Percentiles rank a stretch among this genome's conserved stretches.
Evolutionary conservation across 177 flowering plant species (phyloP).

Genomic region (Tripterygium wilfordii): DNA sequence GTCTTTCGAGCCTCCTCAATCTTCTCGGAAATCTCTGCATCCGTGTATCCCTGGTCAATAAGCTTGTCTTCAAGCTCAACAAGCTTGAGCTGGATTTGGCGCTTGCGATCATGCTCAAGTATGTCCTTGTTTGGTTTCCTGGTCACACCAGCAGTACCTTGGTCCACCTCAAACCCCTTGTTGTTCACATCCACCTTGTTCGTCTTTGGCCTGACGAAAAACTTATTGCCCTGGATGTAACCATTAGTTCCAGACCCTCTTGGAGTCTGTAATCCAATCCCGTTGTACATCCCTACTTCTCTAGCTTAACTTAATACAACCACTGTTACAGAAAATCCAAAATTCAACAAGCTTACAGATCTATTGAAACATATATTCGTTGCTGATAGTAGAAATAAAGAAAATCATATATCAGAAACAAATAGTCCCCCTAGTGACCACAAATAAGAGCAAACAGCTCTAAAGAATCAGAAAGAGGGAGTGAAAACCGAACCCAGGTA

Average conservation of each 20-base stretch:
- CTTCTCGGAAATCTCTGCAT: constrained; percentile 63
- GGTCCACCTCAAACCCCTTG: constrained; percentile 56
- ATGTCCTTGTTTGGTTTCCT: constrained; percentile 76
- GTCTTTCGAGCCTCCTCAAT: constrained; percentile 53
- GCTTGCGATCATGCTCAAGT: constrained; percentile 87
- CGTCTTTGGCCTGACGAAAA: constrained; percentile 47
- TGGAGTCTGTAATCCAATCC: constrained; percentile 66
- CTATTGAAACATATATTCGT: too few relatives aligned
- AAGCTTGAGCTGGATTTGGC: constrained; percentile 85
- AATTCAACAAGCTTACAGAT: too few relatives aligned
- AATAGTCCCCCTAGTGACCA: too few relatives aligned
- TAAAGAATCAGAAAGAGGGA: too few relatives aligned
- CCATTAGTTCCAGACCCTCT: constrained; percentile 83
- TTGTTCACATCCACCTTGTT: constrained; percentile 27
- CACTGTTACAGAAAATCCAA: too few relatives aligned
- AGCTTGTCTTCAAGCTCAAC: constrained; percentile 79
- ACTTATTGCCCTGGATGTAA: constrained; percentile 56
- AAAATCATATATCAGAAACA: too few relatives aligned
- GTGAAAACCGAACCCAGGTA: too few relatives aligned
- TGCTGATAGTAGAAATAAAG: too few relatives aligned
- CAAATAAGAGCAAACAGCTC: too few relatives aligned
- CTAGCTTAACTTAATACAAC: too few relatives aligned
- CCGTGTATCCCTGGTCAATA: constrained; percentile 80
- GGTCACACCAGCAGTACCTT: constrained; percentile 77
- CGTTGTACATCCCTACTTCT: constrained; percentile 24